These are phyloP conservation scores for Calonectria pseudoturangicola DNA, from an alignment of 2,329 filamentous ascomycete species.

Conservation along the genomic window DNA sequence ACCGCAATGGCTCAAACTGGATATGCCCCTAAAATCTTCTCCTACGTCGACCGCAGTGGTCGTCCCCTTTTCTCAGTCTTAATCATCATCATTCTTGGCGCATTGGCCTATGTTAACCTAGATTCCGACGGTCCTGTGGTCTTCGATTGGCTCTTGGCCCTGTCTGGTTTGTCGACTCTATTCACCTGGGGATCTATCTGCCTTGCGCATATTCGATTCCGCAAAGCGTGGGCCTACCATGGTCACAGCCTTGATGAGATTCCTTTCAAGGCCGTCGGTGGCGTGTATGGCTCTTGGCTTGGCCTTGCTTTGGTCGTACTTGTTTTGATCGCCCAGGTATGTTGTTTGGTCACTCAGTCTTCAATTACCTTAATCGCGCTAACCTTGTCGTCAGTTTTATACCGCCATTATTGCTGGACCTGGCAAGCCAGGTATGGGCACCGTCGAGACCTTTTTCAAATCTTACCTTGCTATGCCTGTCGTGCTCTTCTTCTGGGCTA, in stretches of 20 bases:
- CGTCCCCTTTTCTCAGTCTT: conserved; percentile 68
- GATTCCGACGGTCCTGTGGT: conserved; percentile 68
- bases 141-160: conserved; percentile 79
- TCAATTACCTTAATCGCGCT: conserved; percentile 11
- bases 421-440: conserved; percentile 59
- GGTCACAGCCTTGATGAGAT: conserved; percentile 79
- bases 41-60: conserved; percentile 72
- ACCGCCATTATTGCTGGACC: conserved; percentile 65
- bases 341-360: conserved; percentile 43
- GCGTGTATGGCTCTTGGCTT: conserved; percentile 78
- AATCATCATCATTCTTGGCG: conserved; percentile 67
- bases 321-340: conserved; percentile 72
- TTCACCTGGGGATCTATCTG: conserved; percentile 81
- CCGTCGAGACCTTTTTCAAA: conserved; percentile 73
- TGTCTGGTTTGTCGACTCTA: conserved; percentile 77
- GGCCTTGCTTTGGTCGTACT: conserved; percentile 75
- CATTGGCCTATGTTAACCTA: conserved; percentile 69
- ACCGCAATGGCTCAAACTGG: conserved; percentile 73
- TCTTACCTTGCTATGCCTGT: conserved; percentile 73
- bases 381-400: conserved; percentile 64
- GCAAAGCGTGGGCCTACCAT: conserved; percentile 74
- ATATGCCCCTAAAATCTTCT: conserved; percentile 72
- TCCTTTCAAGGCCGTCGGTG: conserved; percentile 77
- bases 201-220: conserved; percentile 78
- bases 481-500: conserved; percentile 73